Conservation (phyloP, 2,329 filamentous ascomycete species). For the Aspergillus novofumigatus region DNA sequence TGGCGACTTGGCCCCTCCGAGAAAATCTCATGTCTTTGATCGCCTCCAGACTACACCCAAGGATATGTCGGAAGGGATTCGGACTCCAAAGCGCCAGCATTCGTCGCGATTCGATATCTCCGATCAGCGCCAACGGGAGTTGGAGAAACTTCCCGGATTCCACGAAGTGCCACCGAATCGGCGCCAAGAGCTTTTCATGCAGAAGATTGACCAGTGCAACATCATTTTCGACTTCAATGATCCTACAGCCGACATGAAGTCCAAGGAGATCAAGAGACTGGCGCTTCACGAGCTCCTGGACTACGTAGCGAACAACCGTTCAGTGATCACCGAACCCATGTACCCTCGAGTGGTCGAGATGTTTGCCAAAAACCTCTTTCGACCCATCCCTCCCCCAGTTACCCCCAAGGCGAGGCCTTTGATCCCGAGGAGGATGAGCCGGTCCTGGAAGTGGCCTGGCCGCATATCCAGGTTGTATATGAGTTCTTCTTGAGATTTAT, state of each 20-base stretch:
- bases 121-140: slow-evolving; percentile 77
- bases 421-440: slow-evolving; percentile 98
- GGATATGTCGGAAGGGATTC: slow-evolving; percentile 90
- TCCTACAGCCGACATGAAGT: slow-evolving; percentile 97
- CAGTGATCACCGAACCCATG: slow-evolving; percentile 98
- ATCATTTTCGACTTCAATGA: slow-evolving; percentile 99
- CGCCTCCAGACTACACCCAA: slow-evolving; percentile 90
- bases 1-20: slow-evolving; percentile 89
- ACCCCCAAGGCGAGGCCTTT: slow-evolving; percentile 96
- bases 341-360: slow-evolving; percentile 97
- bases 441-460: slow-evolving; percentile 96
- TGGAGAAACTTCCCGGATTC: slow-evolving; percentile 96
- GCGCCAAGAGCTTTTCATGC: slow-evolving; percentile 96
- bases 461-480: slow-evolving; percentile 98
- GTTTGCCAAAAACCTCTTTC: slow-evolving; percentile 98
- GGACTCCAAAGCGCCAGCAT: slow-evolving; percentile 93
- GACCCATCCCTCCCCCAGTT: slow-evolving; percentile 92
- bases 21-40: slow-evolving; percentile 88
- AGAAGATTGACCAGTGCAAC: slow-evolving; percentile 99
- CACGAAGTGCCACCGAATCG: slow-evolving; percentile 95
- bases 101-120: slow-evolving; percentile 98
- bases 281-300: slow-evolving; percentile 94
- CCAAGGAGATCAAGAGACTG: slow-evolving; percentile 97
- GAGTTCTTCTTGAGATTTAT: slow-evolving; percentile 99
- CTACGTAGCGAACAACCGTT: slow-evolving; percentile 96